Evolutionary conservation across 768 basidiomycete genomes (phyloP), one percentile per base, ranked within the genome.

Genomic region (Cyclocybe cylindracea): DNA sequence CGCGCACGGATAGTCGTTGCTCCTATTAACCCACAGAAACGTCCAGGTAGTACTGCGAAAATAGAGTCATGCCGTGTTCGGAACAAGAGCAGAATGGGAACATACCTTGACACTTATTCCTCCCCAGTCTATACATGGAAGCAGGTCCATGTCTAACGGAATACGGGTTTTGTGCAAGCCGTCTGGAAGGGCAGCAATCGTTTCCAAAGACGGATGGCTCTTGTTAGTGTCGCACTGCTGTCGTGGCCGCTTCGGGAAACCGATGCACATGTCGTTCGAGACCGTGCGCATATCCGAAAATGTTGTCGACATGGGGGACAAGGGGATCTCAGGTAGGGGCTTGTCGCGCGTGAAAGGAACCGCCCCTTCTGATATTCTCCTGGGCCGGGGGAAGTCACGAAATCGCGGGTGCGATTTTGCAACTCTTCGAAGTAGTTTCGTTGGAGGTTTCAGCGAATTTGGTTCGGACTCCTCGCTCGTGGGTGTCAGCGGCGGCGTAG

Each of bases 231-330:
- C 66, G 44, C 69, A 67, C 9, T 72, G 71, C 41, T 74, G 71
- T 29, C 80, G 75, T 7, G 86, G 85, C 13, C 86, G 81, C 56
- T 88, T 89, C 13, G 85, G 84, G 57, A 89, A 89, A 1, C 88
- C 88, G 40, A 86, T 78, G 45, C 71, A 79, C 39, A 89, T 73
- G 44, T 77, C n/a, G n/a, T n/a, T n/a, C n/a, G n/a, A n/a, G n/a
- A n/a, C n/a, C n/a, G n/a, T n/a, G n/a, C n/a, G n/a, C 32, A 73
- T 72, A 44, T 83, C 78, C 61, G 50, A 78, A 67, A 49, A 69
- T 54, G 18, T 65, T 71, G 54, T 70, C 65, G 38, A 60, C 69
- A 52, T 46, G 44, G 24, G 24, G 24, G 24, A 24, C 24, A 51
- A 40, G 3, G 78, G 78, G 34, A 77, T 60, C 40, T 71, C 65